Evolutionary conservation across 805 yeast species (phyloP).

Genomic region (Wickerhamiella slavikovae): DNA sequence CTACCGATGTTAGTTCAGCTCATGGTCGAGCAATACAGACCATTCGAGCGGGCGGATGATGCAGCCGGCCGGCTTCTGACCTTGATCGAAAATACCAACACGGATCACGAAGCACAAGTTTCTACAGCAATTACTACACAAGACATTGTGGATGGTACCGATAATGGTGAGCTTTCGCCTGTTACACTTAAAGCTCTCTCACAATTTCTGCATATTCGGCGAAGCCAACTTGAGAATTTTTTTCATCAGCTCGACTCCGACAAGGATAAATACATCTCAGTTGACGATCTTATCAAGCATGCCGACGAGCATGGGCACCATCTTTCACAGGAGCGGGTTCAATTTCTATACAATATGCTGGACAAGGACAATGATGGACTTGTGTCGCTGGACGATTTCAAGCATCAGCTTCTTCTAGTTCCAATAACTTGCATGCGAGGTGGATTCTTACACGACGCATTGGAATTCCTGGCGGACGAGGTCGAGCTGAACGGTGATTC

Average conservation of each 20-base stretch:
- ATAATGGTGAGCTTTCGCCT: background rate
- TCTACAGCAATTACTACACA: too few relatives aligned
- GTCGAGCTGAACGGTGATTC: constrained; percentile 76
- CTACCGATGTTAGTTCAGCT: constrained; percentile 1
- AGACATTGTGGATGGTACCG: background rate
- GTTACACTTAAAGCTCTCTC: constrained; percentile 3
- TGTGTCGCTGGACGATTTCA: constrained; percentile 69
- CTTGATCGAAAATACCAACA: background rate
- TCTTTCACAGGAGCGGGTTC: constrained; percentile 32
- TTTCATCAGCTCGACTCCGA: constrained; percentile 13
- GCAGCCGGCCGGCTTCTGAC: constrained; percentile 1
- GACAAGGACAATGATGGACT: constrained; percentile 40
- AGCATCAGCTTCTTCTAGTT: constrained; percentile 61
- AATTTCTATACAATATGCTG: constrained; percentile 31
- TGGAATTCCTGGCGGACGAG: constrained; percentile 58
- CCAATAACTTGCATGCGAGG: constrained; percentile 35
- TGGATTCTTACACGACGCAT: constrained; percentile 51
- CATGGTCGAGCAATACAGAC: background rate
- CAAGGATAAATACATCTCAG: constrained; percentile 6
- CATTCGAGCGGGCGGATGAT: background rate
- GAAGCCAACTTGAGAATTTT: constrained; percentile 9
- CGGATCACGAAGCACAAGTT: too few relatives aligned
- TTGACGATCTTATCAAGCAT: constrained; percentile 29
- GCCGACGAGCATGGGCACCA: constrained; percentile 32
- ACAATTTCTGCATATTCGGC: constrained; percentile 12